These are phyloP conservation scores for Globisporangium iwayamae DNA, from an alignment of 352 stramenopile species.

Conservation along the genomic window DNA sequence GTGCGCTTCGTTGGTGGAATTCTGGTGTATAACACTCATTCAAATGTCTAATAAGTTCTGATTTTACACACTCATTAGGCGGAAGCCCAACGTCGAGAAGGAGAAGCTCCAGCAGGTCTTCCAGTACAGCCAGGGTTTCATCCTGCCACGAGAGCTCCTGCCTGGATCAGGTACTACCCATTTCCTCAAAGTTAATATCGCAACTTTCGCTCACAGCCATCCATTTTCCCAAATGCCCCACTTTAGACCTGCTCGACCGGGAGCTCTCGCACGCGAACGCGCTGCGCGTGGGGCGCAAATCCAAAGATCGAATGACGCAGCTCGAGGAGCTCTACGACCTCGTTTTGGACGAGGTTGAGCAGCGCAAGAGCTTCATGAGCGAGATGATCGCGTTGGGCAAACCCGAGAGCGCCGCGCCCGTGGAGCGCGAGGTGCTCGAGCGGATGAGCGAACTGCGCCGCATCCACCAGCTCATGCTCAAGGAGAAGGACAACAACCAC, in stretches of 20 bases:
- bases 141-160: conserved; percentile 66
- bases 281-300: conserved; percentile 29
- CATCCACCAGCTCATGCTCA: conserved; percentile 60
- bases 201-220: not conserved
- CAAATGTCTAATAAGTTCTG: not conserved
- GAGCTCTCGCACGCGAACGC: conserved; percentile 57
- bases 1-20: not conserved
- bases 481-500: conserved; percentile 31
- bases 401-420: conserved; percentile 30
- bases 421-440: conserved; percentile 66
- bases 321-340: conserved; percentile 63
- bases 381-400: conserved; percentile 61
- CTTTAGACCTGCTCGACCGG: conserved; percentile 50
- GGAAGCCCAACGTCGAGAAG: conserved; percentile 69
- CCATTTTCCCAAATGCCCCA: not conserved
- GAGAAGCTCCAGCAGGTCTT: conserved; percentile 82
- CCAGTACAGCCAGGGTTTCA: conserved; percentile 59
- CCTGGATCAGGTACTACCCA: conserved; percentile 40
- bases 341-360: conserved; percentile 59
- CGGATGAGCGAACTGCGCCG: conserved; percentile 58
- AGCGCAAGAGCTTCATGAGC: conserved; percentile 54
- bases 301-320: conserved; percentile 42
- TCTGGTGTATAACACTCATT: not conserved
- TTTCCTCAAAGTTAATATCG: not conserved
- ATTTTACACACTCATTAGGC: conserved; percentile 14